Percentiles rank a stretch among this genome's conserved stretches.
phyloP scores from a whole-genome alignment of 2,329 filamentous ascomycete genomes.

The Cladophialophora bantiana region DNA sequence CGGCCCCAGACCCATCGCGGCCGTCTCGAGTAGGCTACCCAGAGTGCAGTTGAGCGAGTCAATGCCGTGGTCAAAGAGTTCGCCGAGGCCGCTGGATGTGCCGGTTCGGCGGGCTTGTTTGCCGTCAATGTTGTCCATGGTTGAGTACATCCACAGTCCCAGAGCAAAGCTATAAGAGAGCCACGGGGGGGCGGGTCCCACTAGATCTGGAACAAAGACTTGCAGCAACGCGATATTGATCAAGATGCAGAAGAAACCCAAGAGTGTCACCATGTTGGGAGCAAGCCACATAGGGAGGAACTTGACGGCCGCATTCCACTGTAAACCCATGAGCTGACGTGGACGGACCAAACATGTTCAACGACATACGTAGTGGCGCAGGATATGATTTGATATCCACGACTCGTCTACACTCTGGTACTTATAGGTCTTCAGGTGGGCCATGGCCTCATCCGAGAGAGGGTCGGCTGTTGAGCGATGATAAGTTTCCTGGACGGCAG shows the following conservation, averaged over 20 bases:
- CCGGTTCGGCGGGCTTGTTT: slow-evolving; percentile 96
- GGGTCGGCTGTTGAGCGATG: slow-evolving; percentile 50
- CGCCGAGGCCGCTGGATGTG: slow-evolving; percentile 91
- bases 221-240: slow-evolving; percentile 78
- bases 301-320: slow-evolving; percentile 98
- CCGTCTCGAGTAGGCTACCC: slow-evolving; percentile 86
- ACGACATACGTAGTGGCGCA: slow-evolving; percentile 82
- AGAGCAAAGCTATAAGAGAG: slow-evolving; percentile 95
- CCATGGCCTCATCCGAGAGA: slow-evolving; percentile 86
- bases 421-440: slow-evolving; percentile 93
- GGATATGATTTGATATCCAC: slow-evolving; percentile 87
- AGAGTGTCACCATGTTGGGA: slow-evolving; percentile 94
- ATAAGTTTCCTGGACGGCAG: slow-evolving; percentile 46
- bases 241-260: slow-evolving; percentile 94
- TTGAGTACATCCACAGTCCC: slow-evolving; percentile 98
- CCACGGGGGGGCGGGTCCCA: slow-evolving; percentile 89
- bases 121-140: slow-evolving; percentile 98
- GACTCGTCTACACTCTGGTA: slow-evolving; percentile 98
- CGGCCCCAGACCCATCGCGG: slow-evolving; percentile 88
- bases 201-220: slow-evolving; percentile 84
- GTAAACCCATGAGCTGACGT: slow-evolving; percentile 16
- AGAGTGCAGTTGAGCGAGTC: slow-evolving; percentile 97
- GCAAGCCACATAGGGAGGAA: slow-evolving; percentile 94
- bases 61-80: slow-evolving; percentile 98
- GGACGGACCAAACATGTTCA: slow-evolving; percentile 24